phyloP scores from a whole-genome alignment of 805 yeast genomes.

The Lachancea mirantina region DNA sequence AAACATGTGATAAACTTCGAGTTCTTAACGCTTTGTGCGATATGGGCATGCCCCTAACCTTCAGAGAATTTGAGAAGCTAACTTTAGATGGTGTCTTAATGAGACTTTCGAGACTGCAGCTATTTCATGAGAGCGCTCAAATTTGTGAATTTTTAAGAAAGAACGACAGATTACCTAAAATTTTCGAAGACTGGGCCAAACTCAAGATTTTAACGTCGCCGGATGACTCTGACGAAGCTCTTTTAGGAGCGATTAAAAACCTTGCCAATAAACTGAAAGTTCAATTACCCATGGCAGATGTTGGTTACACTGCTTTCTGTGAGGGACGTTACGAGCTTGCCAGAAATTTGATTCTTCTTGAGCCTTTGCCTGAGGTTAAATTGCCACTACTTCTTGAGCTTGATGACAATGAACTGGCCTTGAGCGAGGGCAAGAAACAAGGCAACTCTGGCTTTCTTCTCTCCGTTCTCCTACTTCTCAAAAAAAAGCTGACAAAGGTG shows the following conservation, averaged over 20 bases:
- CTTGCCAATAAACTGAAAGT: conserved; percentile 31
- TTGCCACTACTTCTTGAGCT: conserved; percentile 59
- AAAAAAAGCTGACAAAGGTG: conserved; percentile 48
- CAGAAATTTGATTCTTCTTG: conserved; percentile 57
- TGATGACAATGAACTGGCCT: conserved; percentile 65
- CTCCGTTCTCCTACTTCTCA: conserved; percentile 41
- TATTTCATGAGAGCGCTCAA: conserved; percentile 56
- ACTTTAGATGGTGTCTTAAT: conserved; percentile 53
- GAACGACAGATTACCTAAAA: conserved; percentile 38
- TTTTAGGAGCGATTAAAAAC: conserved; percentile 43
- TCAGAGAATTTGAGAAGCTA: conserved; percentile 41
- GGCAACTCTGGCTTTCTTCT: conserved; percentile 52
- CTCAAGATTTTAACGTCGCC: conserved; percentile 52
- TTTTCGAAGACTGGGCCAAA: conserved; percentile 78
- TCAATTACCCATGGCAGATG: conserved; percentile 16
- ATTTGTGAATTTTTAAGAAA: conserved; percentile 43
- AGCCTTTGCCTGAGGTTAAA: conserved; percentile 50
- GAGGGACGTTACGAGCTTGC: conserved; percentile 77
- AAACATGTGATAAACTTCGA: conserved; percentile 53
- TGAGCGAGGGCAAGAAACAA: conserved; percentile 56
- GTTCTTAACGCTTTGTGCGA: conserved; percentile 61
- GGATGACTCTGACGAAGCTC: conserved; percentile 49
- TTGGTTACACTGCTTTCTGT: conserved; percentile 22
- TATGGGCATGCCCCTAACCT: conserved; percentile 66
- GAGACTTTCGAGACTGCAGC: conserved; percentile 50